Percentiles rank a stretch among this genome's conserved stretches.
These are phyloP conservation scores for Kwoniella dendrophila DNA, from an alignment of 768 basidiomycete species.

Conservation along the genomic window DNA sequence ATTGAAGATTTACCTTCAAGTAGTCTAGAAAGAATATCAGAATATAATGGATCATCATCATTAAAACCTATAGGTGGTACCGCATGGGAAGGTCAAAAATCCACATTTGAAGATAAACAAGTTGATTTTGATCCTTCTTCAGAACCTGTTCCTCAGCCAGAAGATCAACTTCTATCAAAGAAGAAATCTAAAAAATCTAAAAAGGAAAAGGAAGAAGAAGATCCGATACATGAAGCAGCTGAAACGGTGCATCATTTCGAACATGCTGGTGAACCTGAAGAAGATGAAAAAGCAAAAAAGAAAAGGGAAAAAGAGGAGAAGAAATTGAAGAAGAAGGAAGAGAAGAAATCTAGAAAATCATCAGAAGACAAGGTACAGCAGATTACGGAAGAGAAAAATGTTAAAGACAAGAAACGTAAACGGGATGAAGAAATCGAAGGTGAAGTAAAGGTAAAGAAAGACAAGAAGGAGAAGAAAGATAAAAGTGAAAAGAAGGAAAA, in stretches of 20 bases:
- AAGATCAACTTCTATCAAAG: slow-evolving; percentile 28
- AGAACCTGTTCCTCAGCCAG: slow-evolving; percentile 33
- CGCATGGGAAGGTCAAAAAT: slow-evolving; percentile 37
- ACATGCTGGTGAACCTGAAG: slow-evolving; percentile 15
- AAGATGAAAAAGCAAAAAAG: slow-evolving; percentile 24
- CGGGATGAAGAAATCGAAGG: slow-evolving; percentile 4
- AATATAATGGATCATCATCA: slow-evolving; percentile 4
- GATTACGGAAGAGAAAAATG: slow-evolving; percentile 13
- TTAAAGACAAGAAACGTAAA: slow-evolving; percentile 19
- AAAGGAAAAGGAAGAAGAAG: slow-evolving; percentile 25
- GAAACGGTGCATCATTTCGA: slow-evolving; percentile 14
- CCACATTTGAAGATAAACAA: slow-evolving; percentile 36
- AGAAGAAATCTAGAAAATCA: no score
- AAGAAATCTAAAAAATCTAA: slow-evolving; percentile 11
- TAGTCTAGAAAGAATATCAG: slow-evolving; percentile 26
- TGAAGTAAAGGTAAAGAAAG: slow-evolving; percentile 16
- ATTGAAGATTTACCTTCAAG: slow-evolving; percentile 26
- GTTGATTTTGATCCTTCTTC: slow-evolving; percentile 23
- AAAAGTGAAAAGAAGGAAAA: slow-evolving; percentile 28
- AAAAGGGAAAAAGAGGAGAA: slow-evolving; percentile 50
- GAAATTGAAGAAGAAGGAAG: slow-evolving; percentile 29
- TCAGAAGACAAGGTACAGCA: no score
- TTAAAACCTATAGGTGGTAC: slow-evolving; percentile 32
- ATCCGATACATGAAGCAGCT: slow-evolving; percentile 18
- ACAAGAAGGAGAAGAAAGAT: slow-evolving; percentile 24